Evolutionary conservation across 768 basidiomycete species (phyloP).

Genomic region (Strobilomyces confusus): DNA sequence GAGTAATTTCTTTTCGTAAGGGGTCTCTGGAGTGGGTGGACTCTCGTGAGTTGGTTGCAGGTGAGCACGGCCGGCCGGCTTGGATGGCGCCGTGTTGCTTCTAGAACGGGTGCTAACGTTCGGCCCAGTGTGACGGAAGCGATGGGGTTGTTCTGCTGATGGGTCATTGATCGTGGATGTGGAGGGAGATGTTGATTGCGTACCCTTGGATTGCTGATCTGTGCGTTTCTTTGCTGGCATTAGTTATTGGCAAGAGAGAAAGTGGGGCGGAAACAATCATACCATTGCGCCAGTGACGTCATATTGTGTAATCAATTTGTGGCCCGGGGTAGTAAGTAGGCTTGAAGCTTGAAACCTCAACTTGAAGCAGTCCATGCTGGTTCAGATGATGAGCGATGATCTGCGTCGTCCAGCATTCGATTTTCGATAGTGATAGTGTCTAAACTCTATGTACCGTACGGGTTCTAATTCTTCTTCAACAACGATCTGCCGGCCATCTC

Average conservation of each 20-base stretch:
- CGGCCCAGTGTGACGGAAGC: slow-evolving; percentile 18
- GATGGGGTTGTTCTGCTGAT: slow-evolving; percentile 11
- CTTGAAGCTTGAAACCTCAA: too few relatives aligned
- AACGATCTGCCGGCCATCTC: slow-evolving; percentile 31
- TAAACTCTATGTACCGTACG: slow-evolving; percentile 11
- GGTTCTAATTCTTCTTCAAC: slow-evolving; percentile 24
- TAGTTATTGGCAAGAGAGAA: neutral
- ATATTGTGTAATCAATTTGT: slow-evolving; percentile 13
- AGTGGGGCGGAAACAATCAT: neutral
- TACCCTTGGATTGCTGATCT: slow-evolving; percentile 7
- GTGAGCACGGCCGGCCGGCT: neutral
- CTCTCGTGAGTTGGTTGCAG: neutral
- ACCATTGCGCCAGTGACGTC: slow-evolving; percentile 10
- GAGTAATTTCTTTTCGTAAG: neutral
- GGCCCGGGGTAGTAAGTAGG: neutral
- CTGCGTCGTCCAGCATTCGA: neutral
- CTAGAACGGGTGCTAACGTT: slow-evolving; percentile 9
- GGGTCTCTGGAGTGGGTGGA: neutral
- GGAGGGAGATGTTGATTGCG: slow-evolving; percentile 4
- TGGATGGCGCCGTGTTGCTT: neutral
- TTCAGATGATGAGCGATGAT: too few relatives aligned
- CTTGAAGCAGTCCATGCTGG: too few relatives aligned
- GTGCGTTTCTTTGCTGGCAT: slow-evolving; percentile 22
- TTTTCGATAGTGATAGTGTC: neutral
- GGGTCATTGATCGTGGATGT: slow-evolving; percentile 6